Percentiles rank a stretch among this genome's conserved stretches.
phyloP scores from a whole-genome alignment of 345 rosid species.

The Schrenkiella parvula region DNA sequence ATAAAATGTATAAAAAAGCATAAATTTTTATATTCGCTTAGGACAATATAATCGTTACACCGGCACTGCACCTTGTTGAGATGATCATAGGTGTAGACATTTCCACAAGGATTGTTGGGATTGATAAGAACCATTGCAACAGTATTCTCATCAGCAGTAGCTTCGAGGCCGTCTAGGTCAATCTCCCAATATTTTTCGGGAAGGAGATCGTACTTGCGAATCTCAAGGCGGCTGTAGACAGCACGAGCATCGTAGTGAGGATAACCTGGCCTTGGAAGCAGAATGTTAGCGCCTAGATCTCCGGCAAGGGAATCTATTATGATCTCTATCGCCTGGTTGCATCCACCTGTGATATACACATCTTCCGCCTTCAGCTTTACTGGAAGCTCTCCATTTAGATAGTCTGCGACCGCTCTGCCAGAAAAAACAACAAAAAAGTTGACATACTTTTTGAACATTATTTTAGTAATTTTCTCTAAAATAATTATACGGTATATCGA shows the following conservation, averaged over 20 bases:
- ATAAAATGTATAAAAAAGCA: too few relatives aligned
- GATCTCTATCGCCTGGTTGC: conserved; percentile 50
- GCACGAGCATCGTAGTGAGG: conserved; percentile 42
- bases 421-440: not conserved
- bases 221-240: conserved; percentile 23
- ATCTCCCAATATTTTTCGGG: conserved; percentile 51
- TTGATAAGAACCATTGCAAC: conserved; percentile 52
- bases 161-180: conserved; percentile 42
- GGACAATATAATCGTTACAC: too few relatives aligned
- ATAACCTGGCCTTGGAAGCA: conserved; percentile 32
- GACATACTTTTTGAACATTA: too few relatives aligned
- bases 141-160: conserved; percentile 50
- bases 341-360: conserved; percentile 47
- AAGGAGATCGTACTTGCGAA: conserved; percentile 47
- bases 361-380: conserved; percentile 41
- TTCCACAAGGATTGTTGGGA: conserved; percentile 32
- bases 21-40: too few relatives aligned
- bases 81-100: conserved; percentile 37
- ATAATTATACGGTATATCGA: too few relatives aligned
- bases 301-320: conserved; percentile 35
- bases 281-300: conserved; percentile 41
- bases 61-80: conserved; percentile 42
- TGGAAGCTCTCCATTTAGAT: conserved; percentile 40
- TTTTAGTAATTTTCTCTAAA: too few relatives aligned
- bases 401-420: conserved; percentile 44